Percentiles rank a stretch among this genome's conserved stretches.
phyloP scores from a whole-genome alignment of 2,329 filamentous ascomycete genomes.

The Trichothecium roseum region DNA sequence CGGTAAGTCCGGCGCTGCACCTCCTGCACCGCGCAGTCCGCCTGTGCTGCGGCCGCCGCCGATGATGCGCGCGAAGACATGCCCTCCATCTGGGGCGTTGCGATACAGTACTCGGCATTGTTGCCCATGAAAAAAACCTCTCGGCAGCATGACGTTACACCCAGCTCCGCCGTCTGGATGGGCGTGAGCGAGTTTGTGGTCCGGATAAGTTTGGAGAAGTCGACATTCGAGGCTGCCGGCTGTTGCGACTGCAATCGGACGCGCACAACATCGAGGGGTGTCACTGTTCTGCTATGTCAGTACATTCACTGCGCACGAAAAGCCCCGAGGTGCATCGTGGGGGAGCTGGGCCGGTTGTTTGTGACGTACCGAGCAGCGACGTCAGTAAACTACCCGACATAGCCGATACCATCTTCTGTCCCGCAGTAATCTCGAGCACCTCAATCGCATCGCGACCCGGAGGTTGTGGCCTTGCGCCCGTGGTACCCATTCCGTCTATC shows the following conservation, averaged over 20 bases:
- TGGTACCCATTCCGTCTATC: slow-evolving; percentile 7
- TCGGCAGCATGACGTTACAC: slow-evolving; percentile 88
- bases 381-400: slow-evolving; percentile 85
- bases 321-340: slow-evolving; percentile 2
- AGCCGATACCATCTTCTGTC: slow-evolving; percentile 92
- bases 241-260: slow-evolving; percentile 85
- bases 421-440: slow-evolving; percentile 60
- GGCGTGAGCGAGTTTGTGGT: slow-evolving; percentile 50
- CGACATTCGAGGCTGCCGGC: slow-evolving; percentile 31
- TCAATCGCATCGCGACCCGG: slow-evolving; percentile 9
- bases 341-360: not conserved
- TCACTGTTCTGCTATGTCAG: slow-evolving; percentile 45
- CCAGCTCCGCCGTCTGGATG: slow-evolving; percentile 68
- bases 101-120: slow-evolving; percentile 69
- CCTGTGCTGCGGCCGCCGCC: slow-evolving; percentile 34
- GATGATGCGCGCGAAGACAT: slow-evolving; percentile 24
- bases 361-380: slow-evolving; percentile 65
- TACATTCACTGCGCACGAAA: not conserved
- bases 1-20: slow-evolving; percentile 74
- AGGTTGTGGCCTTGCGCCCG: slow-evolving; percentile 11
- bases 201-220: slow-evolving; percentile 46
- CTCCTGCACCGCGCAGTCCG: slow-evolving; percentile 80
- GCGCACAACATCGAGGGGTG: slow-evolving; percentile 91
- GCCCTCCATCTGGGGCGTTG: slow-evolving; percentile 45
- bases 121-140: slow-evolving; percentile 96